Base-by-base conservation (phyloP, 108 stramenopile species). In the Fragilaria crotonensis region DNA sequence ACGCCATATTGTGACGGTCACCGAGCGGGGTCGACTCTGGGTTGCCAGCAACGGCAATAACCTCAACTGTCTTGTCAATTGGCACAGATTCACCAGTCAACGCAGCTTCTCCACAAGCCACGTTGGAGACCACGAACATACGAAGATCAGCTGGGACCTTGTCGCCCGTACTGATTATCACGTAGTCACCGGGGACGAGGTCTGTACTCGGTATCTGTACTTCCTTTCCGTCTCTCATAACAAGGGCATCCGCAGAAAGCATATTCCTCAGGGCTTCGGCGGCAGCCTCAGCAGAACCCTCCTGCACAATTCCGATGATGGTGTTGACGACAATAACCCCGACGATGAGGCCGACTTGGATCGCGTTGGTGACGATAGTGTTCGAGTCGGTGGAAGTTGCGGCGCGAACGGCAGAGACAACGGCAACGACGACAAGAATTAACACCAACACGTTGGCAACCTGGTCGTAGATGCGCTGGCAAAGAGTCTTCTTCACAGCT, bases 1-100 rank as follows among this genome's bases (percentile, higher is more conserved):
- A 96, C 56, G 64, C 70, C 93, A 95, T 94, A 69, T 79, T 87
- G 54, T 85, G 69, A 45, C 85, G 71, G 54, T 89, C 84, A 28
- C 91, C 91, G 41, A 97, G 78, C 50, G 80, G 90, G 55, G 78
- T 73, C 51, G 63, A 59, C 41, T 77, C 73, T n/a, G 80, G 71
- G 51, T 81, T 60, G 29, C 59, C 45, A n/a, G n/a, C n/a, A 9
- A 63, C 50, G 5, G 52, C 51, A 45, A 87, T 84, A 31, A 75
- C 63, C 28, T 82, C 84, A 31, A 58, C 58, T 7, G 52, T 60
- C 83, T 96, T 96, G 46, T 89, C 83, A 57, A 87, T 76, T 23
- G 96, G 88, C 45, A 87, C 79, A 17, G 92, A 82, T 62, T 97
- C 94, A 54, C 96, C 96, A 17, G 96, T 97, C 48, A 97, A 64